Evolutionary conservation across 345 rosid species (phyloP).

Genomic region (Moricandia moricandioides): DNA sequence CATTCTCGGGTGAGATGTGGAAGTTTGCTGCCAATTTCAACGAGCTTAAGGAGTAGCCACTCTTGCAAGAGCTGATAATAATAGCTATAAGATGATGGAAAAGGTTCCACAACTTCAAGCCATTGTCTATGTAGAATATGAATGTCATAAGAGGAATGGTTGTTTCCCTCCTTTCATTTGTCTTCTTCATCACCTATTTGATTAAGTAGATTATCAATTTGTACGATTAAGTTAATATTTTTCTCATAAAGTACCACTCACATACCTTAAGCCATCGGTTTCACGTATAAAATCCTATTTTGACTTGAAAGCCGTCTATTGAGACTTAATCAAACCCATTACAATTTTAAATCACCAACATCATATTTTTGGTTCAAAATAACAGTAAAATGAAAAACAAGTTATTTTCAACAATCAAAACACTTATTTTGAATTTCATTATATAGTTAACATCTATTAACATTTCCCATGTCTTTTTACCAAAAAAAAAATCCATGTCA

Average conservation of each 20-base stretch:
- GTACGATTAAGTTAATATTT: not conserved
- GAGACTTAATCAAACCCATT: not conserved
- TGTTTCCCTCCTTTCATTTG: not conserved
- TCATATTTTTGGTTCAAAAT: not conserved
- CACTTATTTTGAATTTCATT: not conserved
- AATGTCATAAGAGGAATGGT: not conserved
- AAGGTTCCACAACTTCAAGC: not conserved
- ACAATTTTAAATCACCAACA: too few relatives aligned
- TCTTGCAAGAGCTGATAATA: not conserved
- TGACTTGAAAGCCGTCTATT: not conserved
- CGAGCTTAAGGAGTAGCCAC: not conserved
- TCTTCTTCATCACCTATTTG: not conserved
- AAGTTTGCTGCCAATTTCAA: not conserved
- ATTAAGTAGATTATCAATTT: too few relatives aligned
- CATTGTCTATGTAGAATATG: not conserved
- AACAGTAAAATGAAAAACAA: not conserved
- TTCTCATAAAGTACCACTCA: not conserved
- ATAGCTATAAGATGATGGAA: not conserved
- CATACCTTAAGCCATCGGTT: not conserved
- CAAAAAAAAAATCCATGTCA: not conserved
- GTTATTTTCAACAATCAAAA: not conserved
- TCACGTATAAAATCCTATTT: too few relatives aligned
- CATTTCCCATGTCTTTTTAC: not conserved
- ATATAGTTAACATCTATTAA: too few relatives aligned
- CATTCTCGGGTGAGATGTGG: not conserved